These are phyloP conservation scores for Cadophora sp. DNA, from an alignment of 2,329 filamentous ascomycete species.

Conservation along the genomic window DNA sequence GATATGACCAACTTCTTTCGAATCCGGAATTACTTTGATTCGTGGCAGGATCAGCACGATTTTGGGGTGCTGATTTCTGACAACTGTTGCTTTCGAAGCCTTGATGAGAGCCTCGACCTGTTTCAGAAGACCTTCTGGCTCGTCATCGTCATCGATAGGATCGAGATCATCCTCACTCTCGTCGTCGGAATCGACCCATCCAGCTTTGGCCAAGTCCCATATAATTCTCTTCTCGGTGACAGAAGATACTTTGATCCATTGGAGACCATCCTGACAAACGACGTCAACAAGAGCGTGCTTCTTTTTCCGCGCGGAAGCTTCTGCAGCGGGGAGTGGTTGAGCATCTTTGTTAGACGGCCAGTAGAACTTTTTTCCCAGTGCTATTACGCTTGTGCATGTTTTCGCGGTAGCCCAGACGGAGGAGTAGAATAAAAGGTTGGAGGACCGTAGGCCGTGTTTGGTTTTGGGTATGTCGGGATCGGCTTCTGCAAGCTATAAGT, in stretches of 20 bases:
- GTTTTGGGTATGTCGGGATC: slow-evolving; percentile 43
- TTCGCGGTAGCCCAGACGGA: slow-evolving; percentile 69
- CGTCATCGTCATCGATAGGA: slow-evolving; percentile 50
- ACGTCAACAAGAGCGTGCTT: slow-evolving; percentile 66
- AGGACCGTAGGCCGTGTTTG: slow-evolving; percentile 65
- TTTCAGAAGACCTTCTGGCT: slow-evolving; percentile 62
- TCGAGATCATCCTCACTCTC: slow-evolving; percentile 49
- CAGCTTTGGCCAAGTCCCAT: slow-evolving; percentile 72
- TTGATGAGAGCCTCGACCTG: slow-evolving; percentile 63
- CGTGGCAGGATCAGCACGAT: slow-evolving; percentile 68
- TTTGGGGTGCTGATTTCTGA: slow-evolving; percentile 64
- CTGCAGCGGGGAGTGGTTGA: slow-evolving; percentile 26
- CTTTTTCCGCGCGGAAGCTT: slow-evolving; percentile 22
- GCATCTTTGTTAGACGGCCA: slow-evolving; percentile 45
- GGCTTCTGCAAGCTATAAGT: slow-evolving; percentile 23
- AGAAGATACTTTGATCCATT: slow-evolving; percentile 74
- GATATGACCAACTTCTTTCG: slow-evolving; percentile 61
- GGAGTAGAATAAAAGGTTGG: slow-evolving; percentile 70
- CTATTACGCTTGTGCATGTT: slow-evolving; percentile 59
- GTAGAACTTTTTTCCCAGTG: slow-evolving; percentile 63
- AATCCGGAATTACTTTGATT: slow-evolving; percentile 53
- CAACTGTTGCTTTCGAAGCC: slow-evolving; percentile 61
- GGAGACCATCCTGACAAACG: slow-evolving; percentile 64
- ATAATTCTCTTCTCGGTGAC: slow-evolving; percentile 67
- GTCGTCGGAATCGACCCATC: slow-evolving; percentile 59